These are phyloP conservation scores for Mrakia frigida DNA, from an alignment of 768 basidiomycete genomes.

Conservation along the genomic window DNA sequence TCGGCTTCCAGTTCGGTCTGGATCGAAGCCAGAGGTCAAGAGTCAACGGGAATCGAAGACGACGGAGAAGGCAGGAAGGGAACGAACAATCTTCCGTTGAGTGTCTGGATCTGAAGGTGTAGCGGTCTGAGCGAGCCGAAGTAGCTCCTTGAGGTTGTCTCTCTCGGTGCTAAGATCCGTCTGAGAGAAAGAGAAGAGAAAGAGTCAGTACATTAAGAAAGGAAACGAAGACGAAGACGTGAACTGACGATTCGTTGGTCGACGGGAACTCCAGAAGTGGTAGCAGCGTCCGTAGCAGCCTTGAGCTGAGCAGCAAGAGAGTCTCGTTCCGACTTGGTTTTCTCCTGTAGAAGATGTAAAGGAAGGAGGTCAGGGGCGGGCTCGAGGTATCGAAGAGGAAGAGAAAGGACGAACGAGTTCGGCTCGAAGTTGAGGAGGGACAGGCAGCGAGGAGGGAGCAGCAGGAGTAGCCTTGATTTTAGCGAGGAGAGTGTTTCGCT, in stretches of 20 bases:
- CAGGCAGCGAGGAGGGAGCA: not conserved
- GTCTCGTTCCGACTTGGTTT: constrained; percentile 6
- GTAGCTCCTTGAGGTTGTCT: constrained; percentile 8
- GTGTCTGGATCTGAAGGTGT: not conserved
- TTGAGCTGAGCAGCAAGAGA: constrained; percentile 3
- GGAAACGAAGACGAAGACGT: not conserved
- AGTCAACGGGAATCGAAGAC: not conserved
- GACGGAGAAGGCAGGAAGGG: not conserved
- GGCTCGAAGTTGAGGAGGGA: not conserved
- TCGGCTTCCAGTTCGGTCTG: constrained; percentile 11
- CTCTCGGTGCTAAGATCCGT: not conserved
- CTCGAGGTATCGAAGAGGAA: not conserved
- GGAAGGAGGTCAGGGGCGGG: not conserved
- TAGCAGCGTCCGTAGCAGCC: not conserved
- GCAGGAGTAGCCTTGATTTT: constrained; percentile 6
- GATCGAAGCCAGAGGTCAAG: no score
- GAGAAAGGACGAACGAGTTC: no score
- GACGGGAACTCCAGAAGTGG: not conserved
- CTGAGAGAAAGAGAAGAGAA: not conserved
- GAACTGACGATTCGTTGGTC: constrained; percentile 2
- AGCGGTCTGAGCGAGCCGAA: constrained; percentile 4
- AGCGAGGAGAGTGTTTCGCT: constrained; percentile 3
- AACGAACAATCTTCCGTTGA: constrained; percentile 13
- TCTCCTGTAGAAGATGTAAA: not conserved
- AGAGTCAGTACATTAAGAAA: not conserved